These are phyloP conservation scores for Lanmaoa rubissima DNA, from an alignment of 768 basidiomycete species.

Conservation along the genomic window DNA sequence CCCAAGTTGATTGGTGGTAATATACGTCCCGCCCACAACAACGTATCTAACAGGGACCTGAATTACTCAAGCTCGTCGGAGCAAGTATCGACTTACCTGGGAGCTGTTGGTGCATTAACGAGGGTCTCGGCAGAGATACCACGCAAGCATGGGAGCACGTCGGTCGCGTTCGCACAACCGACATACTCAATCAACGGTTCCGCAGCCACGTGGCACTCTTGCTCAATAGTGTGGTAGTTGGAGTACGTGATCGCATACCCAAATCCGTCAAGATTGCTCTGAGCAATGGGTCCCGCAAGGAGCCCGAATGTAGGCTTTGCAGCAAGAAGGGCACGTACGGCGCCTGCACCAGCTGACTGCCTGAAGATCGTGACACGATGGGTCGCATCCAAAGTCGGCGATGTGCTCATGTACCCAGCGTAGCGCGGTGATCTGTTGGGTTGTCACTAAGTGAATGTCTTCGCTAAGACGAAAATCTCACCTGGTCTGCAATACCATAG, in stretches of 20 bases:
- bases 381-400: constrained; percentile 57
- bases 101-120: constrained; percentile 4
- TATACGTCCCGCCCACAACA: constrained; percentile 49
- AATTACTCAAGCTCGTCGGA: not conserved
- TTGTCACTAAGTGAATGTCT: not conserved
- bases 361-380: constrained; percentile 52
- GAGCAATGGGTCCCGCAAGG: constrained; percentile 40
- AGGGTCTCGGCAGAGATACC: constrained; percentile 4
- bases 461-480: not conserved
- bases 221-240: constrained; percentile 45
- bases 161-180: constrained; percentile 32
- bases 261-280: constrained; percentile 49
- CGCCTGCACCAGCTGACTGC: constrained; percentile 51
- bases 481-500: constrained; percentile 14
- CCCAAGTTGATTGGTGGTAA: constrained; percentile 38
- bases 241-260: constrained; percentile 50
- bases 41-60: constrained; percentile 6
- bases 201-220: constrained; percentile 36
- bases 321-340: constrained; percentile 39
- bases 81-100: not conserved
- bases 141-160: constrained; percentile 8
- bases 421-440: constrained; percentile 27
- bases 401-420: constrained; percentile 53
- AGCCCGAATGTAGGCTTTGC: constrained; percentile 36
- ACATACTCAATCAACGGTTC: constrained; percentile 38